Evolutionary conservation across 768 basidiomycete genomes (phyloP).

Genomic region (Amanita muscaria): DNA sequence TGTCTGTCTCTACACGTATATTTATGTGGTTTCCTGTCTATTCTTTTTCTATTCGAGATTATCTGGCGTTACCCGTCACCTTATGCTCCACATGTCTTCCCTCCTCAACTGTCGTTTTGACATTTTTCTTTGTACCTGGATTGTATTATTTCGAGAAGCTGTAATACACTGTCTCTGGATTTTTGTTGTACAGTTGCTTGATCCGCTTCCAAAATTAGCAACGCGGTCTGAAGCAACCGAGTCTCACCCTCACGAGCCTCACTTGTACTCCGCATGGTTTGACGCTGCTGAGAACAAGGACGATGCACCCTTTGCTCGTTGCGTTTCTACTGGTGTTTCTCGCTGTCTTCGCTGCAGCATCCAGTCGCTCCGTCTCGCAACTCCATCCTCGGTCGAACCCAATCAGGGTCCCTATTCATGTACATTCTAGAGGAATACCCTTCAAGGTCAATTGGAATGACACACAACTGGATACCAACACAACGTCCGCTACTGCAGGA

Average conservation of each 20-base stretch:
- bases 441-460: conserved; percentile 4
- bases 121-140: background rate
- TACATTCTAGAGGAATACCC: conserved; percentile 6
- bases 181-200: conserved; percentile 7
- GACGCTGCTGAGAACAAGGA: background rate
- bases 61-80: conserved; percentile 1
- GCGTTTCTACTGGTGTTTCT: background rate
- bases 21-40: conserved; percentile 20
- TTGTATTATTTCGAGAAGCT: conserved; percentile 8
- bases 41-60: conserved; percentile 1
- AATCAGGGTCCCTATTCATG: conserved; percentile 23
- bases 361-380: conserved; percentile 15
- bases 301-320: conserved; percentile 8
- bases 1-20: conserved; percentile 11
- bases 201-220: too few relatives aligned
- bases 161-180: conserved; percentile 1
- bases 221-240: background rate
- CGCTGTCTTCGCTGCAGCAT: conserved; percentile 1
- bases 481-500: conserved; percentile 26
- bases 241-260: background rate
- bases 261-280: conserved; percentile 7
- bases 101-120: conserved; percentile 10
- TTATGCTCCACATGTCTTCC: conserved; percentile 8
- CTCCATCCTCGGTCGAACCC: conserved; percentile 17
- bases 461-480: conserved; percentile 16